Conservation (phyloP, 768 basidiomycete genomes). For the Clitopilus hobsonii region DNA sequence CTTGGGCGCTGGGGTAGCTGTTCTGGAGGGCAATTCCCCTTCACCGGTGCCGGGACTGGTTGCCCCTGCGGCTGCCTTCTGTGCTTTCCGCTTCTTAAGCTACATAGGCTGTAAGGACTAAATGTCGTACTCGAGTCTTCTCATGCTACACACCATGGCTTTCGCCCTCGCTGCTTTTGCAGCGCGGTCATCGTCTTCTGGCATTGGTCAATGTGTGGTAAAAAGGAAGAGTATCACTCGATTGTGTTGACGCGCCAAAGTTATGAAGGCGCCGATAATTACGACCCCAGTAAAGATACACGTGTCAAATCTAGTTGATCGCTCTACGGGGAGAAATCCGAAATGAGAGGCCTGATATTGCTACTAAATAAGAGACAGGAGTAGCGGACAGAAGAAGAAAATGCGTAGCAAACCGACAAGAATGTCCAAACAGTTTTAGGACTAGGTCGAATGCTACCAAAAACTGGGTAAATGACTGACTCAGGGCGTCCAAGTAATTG, state of each 20-base stretch:
- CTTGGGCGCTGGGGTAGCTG: constrained; percentile 48
- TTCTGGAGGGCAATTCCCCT: constrained; percentile 30
- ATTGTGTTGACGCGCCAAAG: background rate
- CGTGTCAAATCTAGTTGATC: background rate
- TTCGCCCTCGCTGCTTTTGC: constrained; percentile 81
- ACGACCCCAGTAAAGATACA: background rate
- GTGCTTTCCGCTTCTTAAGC: constrained; percentile 80
- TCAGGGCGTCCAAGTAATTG: constrained; percentile 44
- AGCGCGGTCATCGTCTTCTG: constrained; percentile 77
- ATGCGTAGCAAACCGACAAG: constrained; percentile 22
- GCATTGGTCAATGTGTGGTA: constrained; percentile 26
- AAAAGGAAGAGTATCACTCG: background rate
- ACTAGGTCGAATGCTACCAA: constrained; percentile 24
- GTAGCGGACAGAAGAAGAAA: too few relatives aligned
- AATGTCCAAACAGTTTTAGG: constrained; percentile 18
- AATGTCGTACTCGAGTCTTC: constrained; percentile 5
- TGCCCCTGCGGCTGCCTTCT: constrained; percentile 46
- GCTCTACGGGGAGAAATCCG: background rate
- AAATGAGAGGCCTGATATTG: constrained; percentile 25
- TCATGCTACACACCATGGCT: constrained; percentile 55
- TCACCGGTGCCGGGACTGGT: constrained; percentile 25
- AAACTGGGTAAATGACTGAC: constrained; percentile 56
- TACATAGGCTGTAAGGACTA: constrained; percentile 22
- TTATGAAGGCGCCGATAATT: background rate
- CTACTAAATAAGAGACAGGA: constrained; percentile 38